These are phyloP conservation scores for Cladobotryum mycophilum DNA, from an alignment of 2,329 filamentous ascomycete species.

Conservation along the genomic window DNA sequence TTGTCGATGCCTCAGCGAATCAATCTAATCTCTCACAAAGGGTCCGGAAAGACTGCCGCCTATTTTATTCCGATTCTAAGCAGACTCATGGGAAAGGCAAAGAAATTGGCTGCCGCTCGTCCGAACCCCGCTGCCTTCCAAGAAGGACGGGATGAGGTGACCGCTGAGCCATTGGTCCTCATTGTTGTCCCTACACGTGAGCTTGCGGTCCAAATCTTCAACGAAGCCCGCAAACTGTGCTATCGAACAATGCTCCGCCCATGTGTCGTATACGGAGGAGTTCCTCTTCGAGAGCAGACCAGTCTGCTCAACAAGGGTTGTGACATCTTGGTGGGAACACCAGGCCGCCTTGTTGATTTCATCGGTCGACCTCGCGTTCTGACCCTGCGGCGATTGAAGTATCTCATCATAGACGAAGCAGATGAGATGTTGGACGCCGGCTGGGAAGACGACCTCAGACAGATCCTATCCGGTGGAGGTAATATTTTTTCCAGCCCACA, in stretches of 20 bases:
- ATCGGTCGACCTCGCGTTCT: constrained; percentile 65
- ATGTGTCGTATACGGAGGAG: constrained; percentile 82
- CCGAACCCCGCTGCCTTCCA: constrained; percentile 57
- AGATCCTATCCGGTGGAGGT: constrained; percentile 78
- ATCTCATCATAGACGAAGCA: constrained; percentile 83
- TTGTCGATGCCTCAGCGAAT: neutral
- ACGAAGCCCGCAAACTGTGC: constrained; percentile 85
- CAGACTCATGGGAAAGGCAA: constrained; percentile 91
- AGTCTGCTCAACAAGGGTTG: constrained; percentile 74
- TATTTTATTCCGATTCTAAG: constrained; percentile 87
- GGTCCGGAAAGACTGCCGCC: constrained; percentile 92
- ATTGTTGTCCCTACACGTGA: constrained; percentile 84
- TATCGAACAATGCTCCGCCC: constrained; percentile 94
- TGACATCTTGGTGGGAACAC: constrained; percentile 81
- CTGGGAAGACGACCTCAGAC: constrained; percentile 70
- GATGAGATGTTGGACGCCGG: constrained; percentile 81
- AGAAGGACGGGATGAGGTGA: constrained; percentile 42
- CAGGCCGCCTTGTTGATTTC: constrained; percentile 80
- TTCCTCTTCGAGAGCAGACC: constrained; percentile 62
- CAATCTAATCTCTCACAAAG: constrained; percentile 37
- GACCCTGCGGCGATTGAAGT: constrained; percentile 70
- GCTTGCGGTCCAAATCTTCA: constrained; percentile 89
- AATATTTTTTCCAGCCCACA: constrained; percentile 28
- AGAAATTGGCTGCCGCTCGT: constrained; percentile 73
- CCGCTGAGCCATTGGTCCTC: constrained; percentile 82